Percentiles rank a stretch among this genome's conserved stretches.
These are phyloP conservation scores for Aleurites moluccanus DNA, from an alignment of 441 rosid species.

Conservation along the genomic window DNA sequence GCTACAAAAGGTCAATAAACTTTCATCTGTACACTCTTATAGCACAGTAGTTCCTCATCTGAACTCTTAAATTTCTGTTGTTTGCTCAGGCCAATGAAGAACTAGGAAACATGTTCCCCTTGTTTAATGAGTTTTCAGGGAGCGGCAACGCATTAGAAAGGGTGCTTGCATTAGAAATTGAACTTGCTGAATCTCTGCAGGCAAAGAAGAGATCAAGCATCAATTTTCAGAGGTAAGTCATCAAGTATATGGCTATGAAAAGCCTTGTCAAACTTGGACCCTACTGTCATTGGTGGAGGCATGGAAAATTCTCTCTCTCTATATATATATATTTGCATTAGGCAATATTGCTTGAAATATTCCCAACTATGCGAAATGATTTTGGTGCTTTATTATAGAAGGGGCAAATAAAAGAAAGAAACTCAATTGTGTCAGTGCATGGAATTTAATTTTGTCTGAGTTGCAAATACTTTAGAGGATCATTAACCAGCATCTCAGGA, in stretches of 20 bases:
- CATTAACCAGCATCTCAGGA: not conserved
- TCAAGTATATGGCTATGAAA: conserved; percentile 15
- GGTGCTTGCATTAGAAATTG: conserved; percentile 91
- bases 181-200: conserved; percentile 88
- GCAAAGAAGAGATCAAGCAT: conserved; percentile 63
- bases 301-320: not conserved
- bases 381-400: not conserved
- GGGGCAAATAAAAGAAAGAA: not conserved
- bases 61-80: conserved; percentile 17
- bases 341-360: not conserved
- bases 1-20: conserved; percentile 61
- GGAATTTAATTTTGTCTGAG: not conserved
- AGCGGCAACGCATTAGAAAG: conserved; percentile 79
- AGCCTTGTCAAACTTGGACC: not conserved
- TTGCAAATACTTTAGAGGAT: not conserved
- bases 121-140: conserved; percentile 52
- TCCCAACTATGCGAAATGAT: not conserved
- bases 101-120: conserved; percentile 72
- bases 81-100: conserved; percentile 82
- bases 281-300: not conserved
- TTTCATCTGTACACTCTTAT: conserved; percentile 3
- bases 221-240: conserved; percentile 76
- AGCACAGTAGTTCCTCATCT: conserved; percentile 14
- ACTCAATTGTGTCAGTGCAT: not conserved
- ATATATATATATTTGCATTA: not conserved